phyloP scores from a whole-genome alignment of 2,329 filamentous ascomycete genomes.

The Claviceps monticola region DNA sequence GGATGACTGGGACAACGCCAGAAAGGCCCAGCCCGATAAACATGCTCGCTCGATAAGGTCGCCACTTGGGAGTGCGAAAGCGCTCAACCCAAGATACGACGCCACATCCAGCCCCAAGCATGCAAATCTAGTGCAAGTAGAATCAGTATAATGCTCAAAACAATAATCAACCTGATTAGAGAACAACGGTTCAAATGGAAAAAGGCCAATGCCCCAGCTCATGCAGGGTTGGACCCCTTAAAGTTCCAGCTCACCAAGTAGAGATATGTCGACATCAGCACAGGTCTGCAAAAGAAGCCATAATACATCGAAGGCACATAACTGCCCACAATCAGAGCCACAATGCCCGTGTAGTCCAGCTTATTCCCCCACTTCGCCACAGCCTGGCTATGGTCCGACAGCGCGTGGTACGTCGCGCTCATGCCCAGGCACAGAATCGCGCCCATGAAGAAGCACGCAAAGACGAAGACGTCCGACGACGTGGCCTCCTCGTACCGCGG shows the following conservation, averaged over 20 bases:
- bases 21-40: conserved; percentile 80
- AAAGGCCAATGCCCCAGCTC: too few relatives aligned
- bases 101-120: conserved; percentile 63
- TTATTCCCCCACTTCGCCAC: conserved; percentile 82
- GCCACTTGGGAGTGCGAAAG: conserved; percentile 73
- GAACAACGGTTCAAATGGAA: background rate
- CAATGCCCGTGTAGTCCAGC: conserved; percentile 88
- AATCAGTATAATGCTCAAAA: background rate
- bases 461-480: conserved; percentile 51
- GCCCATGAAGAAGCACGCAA: conserved; percentile 67
- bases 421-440: conserved; percentile 61
- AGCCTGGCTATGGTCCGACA: conserved; percentile 67
- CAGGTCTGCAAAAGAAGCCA: conserved; percentile 59
- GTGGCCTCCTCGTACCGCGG: conserved; percentile 54
- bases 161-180: too few relatives aligned
- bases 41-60: conserved; percentile 76
- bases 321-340: conserved; percentile 79
- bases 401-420: conserved; percentile 73
- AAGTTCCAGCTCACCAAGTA: conserved; percentile 44
- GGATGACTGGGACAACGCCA: conserved; percentile 68
- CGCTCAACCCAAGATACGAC: conserved; percentile 64
- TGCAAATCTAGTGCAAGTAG: conserved; percentile 46
- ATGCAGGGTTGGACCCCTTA: too few relatives aligned
- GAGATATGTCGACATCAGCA: conserved; percentile 58
- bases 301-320: conserved; percentile 84